Evolutionary conservation across 345 rosid species (phyloP).

Genomic region (Linum trigynum): DNA sequence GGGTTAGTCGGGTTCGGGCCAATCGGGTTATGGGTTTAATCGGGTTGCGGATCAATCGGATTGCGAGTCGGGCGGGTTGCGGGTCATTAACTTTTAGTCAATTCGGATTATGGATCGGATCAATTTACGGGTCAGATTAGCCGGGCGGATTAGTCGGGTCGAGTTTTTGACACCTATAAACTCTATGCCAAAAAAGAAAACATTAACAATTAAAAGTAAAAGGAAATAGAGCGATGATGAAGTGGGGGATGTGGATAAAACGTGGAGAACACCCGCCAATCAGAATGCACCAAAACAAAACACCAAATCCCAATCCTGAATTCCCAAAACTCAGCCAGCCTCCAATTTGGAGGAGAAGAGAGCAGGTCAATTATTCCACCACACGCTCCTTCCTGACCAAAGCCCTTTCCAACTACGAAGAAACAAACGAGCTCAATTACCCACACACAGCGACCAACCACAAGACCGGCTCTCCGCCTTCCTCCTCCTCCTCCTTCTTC

Average conservation of each 20-base stretch:
- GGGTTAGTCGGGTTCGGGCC: too few species aligned
- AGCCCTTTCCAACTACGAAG: neutral
- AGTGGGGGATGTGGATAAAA: conserved; percentile 3
- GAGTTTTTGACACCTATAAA: too few species aligned
- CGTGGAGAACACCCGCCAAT: neutral
- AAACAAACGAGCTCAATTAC: neutral
- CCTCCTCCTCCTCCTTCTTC: neutral
- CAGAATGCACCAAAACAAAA: neutral
- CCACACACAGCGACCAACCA: neutral
- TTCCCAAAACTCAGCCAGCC: neutral
- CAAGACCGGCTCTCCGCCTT: neutral
- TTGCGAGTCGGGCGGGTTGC: too few species aligned
- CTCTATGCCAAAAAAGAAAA: neutral
- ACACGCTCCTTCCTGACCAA: neutral
- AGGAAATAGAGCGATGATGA: neutral
- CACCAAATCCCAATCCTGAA: neutral
- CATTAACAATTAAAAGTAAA: neutral
- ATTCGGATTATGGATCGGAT: neutral
- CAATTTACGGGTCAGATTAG: neutral
- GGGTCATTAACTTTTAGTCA: neutral
- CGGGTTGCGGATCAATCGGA: too few species aligned
- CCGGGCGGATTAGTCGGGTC: neutral
- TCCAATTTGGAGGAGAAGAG: neutral
- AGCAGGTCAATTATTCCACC: neutral
- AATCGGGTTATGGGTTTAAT: too few species aligned